phyloP scores from a whole-genome alignment of 1,284 basidiomycete species.

The Cystobasidiaceae sp. region DNA sequence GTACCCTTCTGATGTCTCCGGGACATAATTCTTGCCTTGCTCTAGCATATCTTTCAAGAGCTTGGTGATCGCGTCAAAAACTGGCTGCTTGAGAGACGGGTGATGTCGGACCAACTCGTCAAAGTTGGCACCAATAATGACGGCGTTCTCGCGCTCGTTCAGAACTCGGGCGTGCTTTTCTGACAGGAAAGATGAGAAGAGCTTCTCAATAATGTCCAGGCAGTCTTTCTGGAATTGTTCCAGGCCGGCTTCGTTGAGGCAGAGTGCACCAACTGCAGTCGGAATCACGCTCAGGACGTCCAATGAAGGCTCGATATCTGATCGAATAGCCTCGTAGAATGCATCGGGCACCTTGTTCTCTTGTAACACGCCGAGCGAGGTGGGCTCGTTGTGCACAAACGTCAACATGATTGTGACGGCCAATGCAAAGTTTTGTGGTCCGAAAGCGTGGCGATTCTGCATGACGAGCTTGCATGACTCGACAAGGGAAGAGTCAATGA shows the following conservation, averaged over 20 bases:
- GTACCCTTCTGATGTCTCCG: conserved; percentile 58
- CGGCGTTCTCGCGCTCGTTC: conserved; percentile 87
- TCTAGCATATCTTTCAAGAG: conserved; percentile 68
- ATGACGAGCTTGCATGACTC: conserved; percentile 85
- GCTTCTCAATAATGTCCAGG: conserved; percentile 72
- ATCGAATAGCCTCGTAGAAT: conserved; percentile 70
- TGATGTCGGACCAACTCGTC: conserved; percentile 97
- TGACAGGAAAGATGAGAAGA: conserved; percentile 81
- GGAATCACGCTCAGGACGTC: conserved; percentile 90
- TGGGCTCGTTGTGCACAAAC: conserved; percentile 98
- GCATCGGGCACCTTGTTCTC: conserved; percentile 84
- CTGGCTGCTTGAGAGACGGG: conserved; percentile 71
- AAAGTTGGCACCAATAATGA: conserved; percentile 77
- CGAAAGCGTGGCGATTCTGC: conserved; percentile 73
- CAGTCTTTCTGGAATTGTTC: conserved; percentile 68
- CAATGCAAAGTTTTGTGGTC: conserved; percentile 73
- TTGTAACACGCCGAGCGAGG: conserved; percentile 84
- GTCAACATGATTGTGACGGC: conserved; percentile 97
- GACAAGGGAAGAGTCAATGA: conserved; percentile 85
- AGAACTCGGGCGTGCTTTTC: conserved; percentile 79
- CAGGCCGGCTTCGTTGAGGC: conserved; percentile 85
- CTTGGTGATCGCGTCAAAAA: conserved; percentile 68
- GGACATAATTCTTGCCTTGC: conserved; percentile 55
- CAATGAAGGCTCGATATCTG: conserved; percentile 75
- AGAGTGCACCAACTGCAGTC: conserved; percentile 93